Conservation (phyloP, 2,329 filamentous ascomycete genomes). For the Aspergillus sp. region DNA sequence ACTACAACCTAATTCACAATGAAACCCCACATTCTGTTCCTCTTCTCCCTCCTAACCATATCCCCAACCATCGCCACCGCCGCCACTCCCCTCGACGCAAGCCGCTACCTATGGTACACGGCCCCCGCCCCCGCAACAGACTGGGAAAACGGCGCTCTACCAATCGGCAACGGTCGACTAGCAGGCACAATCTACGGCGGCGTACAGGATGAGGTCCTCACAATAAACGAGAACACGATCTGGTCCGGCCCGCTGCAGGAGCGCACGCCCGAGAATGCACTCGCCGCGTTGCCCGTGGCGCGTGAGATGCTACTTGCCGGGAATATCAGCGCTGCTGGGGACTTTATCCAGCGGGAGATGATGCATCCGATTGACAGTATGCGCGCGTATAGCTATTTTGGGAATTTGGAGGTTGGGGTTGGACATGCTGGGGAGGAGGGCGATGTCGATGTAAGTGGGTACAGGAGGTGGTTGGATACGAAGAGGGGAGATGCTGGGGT, state of each 20-base stretch:
- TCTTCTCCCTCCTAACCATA: neutral
- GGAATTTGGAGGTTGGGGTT: conserved; percentile 9
- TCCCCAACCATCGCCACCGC: neutral
- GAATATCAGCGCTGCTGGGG: conserved; percentile 6
- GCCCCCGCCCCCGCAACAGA: neutral
- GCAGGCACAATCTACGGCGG: conserved; percentile 19
- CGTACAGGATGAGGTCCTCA: conserved; percentile 10
- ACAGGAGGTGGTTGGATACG: conserved; percentile 13
- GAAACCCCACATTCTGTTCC: neutral
- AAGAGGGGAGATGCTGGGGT: conserved; percentile 4
- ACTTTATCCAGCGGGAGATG: conserved; percentile 8
- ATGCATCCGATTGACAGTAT: conserved; percentile 7
- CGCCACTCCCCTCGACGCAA: neutral
- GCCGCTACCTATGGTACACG: neutral
- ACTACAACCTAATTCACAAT: neutral
- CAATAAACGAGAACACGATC: conserved; percentile 23
- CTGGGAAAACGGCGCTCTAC: conserved; percentile 3
- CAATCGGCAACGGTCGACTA: conserved; percentile 22
- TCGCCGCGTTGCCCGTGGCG: neutral
- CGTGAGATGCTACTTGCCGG: conserved; percentile 8
- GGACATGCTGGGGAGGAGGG: neutral
- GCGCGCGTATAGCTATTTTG: conserved; percentile 15
- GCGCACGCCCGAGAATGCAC: conserved; percentile 12
- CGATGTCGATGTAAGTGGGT: neutral
- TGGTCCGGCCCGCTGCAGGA: conserved; percentile 21